phyloP scores from a whole-genome alignment of 495 filamentous ascomycete species.

The Xanthoparmelia taractica region DNA sequence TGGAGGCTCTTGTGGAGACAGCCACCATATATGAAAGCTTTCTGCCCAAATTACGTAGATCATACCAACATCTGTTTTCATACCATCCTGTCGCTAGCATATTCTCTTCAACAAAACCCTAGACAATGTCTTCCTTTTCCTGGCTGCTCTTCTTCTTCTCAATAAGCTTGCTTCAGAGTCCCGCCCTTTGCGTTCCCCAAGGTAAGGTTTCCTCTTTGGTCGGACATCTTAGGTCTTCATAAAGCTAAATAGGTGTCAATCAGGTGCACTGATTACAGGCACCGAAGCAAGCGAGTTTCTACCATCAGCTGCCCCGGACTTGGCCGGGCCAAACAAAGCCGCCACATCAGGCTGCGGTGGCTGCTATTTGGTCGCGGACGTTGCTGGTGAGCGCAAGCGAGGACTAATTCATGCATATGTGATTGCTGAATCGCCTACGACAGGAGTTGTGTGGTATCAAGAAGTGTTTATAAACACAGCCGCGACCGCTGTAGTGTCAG shows the following conservation, averaged over 20 bases:
- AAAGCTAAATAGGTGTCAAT: constrained; percentile 1
- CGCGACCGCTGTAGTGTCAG: constrained; percentile 19
- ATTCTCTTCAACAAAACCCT: background rate
- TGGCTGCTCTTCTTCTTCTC: background rate
- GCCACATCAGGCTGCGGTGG: constrained; percentile 11
- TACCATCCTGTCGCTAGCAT: background rate
- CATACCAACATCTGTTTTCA: background rate
- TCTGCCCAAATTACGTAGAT: constrained; percentile 5
- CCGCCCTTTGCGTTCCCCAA: constrained; percentile 6
- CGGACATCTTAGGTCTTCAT: background rate
- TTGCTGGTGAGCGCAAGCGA: constrained; percentile 1
- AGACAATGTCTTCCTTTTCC: constrained; percentile 7
- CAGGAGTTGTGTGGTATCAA: constrained; percentile 24
- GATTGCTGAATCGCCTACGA: background rate
- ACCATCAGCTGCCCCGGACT: constrained; percentile 17
- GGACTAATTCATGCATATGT: background rate
- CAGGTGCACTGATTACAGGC: constrained; percentile 15
- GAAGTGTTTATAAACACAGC: constrained; percentile 26
- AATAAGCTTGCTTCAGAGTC: background rate
- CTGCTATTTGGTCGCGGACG: constrained; percentile 25
- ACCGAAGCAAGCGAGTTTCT: constrained; percentile 10
- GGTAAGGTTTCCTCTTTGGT: background rate
- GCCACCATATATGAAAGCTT: constrained; percentile 17
- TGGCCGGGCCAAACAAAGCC: constrained; percentile 7
- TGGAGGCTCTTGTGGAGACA: constrained; percentile 4